A percentile compares a stretch with the other conserved stretches of the same genome.
Conservation (phyloP, 345 rosid genomes). For the Jatropha curcas region DNA sequence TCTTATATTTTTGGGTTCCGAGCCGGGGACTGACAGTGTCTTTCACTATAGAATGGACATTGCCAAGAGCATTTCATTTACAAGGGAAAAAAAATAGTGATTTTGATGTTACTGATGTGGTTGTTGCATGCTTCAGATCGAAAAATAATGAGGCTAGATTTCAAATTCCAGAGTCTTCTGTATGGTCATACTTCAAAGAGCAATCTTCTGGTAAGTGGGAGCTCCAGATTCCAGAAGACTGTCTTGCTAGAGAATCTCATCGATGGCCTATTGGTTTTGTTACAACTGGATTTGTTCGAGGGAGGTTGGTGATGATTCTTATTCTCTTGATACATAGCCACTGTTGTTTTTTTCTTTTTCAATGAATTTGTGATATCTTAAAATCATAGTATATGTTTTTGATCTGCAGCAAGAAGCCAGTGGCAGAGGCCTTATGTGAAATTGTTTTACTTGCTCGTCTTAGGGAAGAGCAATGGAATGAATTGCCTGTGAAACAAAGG, state of each 20-base stretch:
- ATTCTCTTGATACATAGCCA: not conserved
- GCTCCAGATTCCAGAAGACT: conserved; percentile 55
- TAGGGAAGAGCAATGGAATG: conserved; percentile 74
- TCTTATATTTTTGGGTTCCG: not conserved
- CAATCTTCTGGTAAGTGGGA: conserved; percentile 64
- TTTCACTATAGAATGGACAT: not conserved
- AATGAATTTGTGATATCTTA: not conserved
- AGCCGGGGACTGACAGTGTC: not conserved
- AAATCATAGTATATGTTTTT: not conserved
- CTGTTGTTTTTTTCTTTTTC: not conserved
- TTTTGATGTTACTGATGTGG: not conserved
- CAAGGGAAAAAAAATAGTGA: not conserved
- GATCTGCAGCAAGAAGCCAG: conserved; percentile 62
- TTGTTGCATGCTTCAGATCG: conserved; percentile 39
- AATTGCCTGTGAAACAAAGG: conserved; percentile 42
- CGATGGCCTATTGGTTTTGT: conserved; percentile 84
- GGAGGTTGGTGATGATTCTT: conserved; percentile 56
- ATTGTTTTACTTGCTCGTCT: conserved; percentile 57
- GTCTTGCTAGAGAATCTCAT: conserved; percentile 39
- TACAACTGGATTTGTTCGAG: conserved; percentile 76
- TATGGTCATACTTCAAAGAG: conserved; percentile 65
- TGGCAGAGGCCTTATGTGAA: conserved; percentile 69
- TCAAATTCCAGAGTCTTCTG: conserved; percentile 53
- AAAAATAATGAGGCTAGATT: conserved; percentile 40
- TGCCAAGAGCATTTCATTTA: not conserved